phyloP scores from a whole-genome alignment of 2,329 filamentous ascomycete genomes.

The Fusarium armeniacum region DNA sequence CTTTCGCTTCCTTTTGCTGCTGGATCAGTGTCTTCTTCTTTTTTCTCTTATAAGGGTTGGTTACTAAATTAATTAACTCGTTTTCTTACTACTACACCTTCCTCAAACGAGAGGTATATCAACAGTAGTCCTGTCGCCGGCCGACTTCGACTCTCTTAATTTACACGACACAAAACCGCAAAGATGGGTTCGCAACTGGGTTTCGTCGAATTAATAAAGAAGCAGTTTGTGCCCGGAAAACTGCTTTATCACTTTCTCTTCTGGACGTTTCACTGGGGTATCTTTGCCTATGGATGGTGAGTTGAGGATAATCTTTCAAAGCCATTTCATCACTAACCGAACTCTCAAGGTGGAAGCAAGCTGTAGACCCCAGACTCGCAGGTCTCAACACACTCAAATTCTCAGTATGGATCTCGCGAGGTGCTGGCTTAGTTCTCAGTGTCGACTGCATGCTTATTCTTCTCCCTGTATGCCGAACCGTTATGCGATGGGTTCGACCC shows the following conservation, averaged over 20 bases:
- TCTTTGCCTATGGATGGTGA: slow-evolving; percentile 91
- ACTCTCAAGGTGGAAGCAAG: slow-evolving; percentile 80
- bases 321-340: not conserved
- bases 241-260: slow-evolving; percentile 85
- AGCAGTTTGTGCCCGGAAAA: slow-evolving; percentile 79
- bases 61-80: slow-evolving; percentile 19
- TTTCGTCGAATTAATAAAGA: slow-evolving; percentile 63
- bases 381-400: slow-evolving; percentile 84
- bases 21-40: slow-evolving; percentile 69
- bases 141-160: slow-evolving; percentile 33
- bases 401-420: slow-evolving; percentile 97
- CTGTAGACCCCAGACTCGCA: slow-evolving; percentile 74
- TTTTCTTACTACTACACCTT: slow-evolving; percentile 8
- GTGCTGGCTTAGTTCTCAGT: slow-evolving; percentile 86
- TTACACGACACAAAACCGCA: slow-evolving; percentile 35
- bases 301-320: slow-evolving; percentile 49
- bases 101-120: slow-evolving; percentile 9
- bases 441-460: slow-evolving; percentile 90
- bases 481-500: slow-evolving; percentile 86
- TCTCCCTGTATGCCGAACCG: slow-evolving; percentile 92
- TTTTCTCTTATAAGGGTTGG: slow-evolving; percentile 31
- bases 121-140: slow-evolving; percentile 41
- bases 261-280: slow-evolving; percentile 80
- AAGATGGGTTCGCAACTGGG: slow-evolving; percentile 60
- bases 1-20: slow-evolving; percentile 60